These are phyloP conservation scores for Euphrasia confusa DNA, from an alignment of 257 asterid species.

Conservation along the genomic window DNA sequence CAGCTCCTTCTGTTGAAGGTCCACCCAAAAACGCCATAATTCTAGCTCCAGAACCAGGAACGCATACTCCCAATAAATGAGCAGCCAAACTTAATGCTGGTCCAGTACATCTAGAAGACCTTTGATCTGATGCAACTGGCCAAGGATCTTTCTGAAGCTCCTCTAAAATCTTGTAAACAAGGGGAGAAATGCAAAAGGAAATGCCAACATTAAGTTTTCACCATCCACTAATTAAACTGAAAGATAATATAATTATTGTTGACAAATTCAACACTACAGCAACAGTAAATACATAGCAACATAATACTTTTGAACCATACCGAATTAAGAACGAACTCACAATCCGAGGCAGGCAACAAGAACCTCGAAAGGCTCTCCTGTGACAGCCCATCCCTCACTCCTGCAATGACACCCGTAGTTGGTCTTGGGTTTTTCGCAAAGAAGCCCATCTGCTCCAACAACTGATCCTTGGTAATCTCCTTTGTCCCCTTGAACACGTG, in stretches of 20 bases:
- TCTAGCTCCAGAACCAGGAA: conserved; percentile 97
- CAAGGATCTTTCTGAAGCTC: conserved; percentile 99
- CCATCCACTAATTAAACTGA: conserved; percentile 19
- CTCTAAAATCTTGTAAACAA: conserved; percentile 66
- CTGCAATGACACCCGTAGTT: conserved; percentile 89
- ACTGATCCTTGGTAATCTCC: conserved; percentile 81
- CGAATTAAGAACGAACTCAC: conserved; percentile 90
- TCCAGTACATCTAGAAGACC: conserved; percentile 92
- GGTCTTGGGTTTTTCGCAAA: conserved; percentile 78
- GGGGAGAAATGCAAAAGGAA: conserved; percentile 18
- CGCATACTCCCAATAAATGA: conserved; percentile 89
- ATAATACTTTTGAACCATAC: conserved; percentile 40
- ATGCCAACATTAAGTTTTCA: too few species aligned
- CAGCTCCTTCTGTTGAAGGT: conserved; percentile 93
- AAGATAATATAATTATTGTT: conserved; percentile 1
- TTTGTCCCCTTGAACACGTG: conserved; percentile 95
- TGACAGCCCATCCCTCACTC: conserved; percentile 86
- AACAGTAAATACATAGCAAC: conserved; percentile 5
- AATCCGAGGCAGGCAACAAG: conserved; percentile 88
- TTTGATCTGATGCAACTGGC: conserved; percentile 88
- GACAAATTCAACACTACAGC: background rate
- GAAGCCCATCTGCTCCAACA: conserved; percentile 96
- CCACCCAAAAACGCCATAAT: conserved; percentile 95
- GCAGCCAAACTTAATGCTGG: conserved; percentile 91
- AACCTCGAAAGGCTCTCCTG: conserved; percentile 92